A percentile compares a stretch with the other conserved stretches of the same genome.
Evolutionary conservation across 2,329 filamentous ascomycete genomes (phyloP).

Genomic region (Stachybotrys echinatus): DNA sequence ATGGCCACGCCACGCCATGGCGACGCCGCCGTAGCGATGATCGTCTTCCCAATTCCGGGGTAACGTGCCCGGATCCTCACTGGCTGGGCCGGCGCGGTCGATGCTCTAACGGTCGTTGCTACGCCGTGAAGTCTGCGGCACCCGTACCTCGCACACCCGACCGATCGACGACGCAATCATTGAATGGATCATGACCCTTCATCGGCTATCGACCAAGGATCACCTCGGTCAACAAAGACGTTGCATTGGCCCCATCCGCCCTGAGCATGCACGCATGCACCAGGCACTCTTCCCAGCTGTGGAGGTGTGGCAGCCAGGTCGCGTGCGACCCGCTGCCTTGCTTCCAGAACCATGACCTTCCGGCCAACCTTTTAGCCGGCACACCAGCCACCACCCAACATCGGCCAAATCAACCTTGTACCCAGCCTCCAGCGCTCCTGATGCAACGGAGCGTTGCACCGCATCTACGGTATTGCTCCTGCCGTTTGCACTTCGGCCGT

Average conservation of each 20-base stretch:
- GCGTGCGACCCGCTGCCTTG: not conserved
- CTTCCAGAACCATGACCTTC: no score
- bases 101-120: no score
- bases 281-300: not conserved
- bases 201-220: not conserved
- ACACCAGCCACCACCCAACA: not conserved
- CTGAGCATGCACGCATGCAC: no score
- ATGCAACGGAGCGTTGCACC: not conserved
- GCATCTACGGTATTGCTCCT: not conserved
- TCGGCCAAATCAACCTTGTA: not conserved
- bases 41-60: not conserved
- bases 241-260: not conserved
- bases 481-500: not conserved
- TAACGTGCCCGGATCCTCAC: not conserved
- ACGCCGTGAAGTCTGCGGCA: no score
- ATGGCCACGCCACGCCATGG: not conserved
- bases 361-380: not conserved
- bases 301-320: not conserved
- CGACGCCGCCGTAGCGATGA: no score
- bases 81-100: no score
- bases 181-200: no score
- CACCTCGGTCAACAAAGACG: not conserved
- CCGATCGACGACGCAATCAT: no score
- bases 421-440: not conserved
- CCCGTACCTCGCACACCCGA: no score